Evolutionary conservation across 2,329 filamentous ascomycete species (phyloP).

Genomic region (Scedosporium minutisporum): DNA sequence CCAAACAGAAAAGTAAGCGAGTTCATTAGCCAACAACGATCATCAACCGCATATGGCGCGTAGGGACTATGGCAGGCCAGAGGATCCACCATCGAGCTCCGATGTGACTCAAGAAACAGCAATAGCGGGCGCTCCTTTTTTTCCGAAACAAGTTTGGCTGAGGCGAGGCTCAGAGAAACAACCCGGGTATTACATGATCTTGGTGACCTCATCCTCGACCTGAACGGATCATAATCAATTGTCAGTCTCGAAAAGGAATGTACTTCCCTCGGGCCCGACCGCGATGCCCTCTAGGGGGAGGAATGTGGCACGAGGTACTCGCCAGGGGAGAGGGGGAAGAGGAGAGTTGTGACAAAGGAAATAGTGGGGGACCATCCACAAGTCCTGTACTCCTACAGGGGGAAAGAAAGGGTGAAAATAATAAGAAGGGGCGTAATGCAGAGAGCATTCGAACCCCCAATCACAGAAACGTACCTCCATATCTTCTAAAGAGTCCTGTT

Average conservation of each 20-base stretch:
- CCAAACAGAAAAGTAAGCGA: not conserved
- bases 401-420: not conserved
- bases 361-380: not conserved
- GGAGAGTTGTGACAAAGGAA: not conserved
- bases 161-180: slow-evolving; percentile 1
- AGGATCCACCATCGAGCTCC: not conserved
- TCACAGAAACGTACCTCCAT: slow-evolving; percentile 74
- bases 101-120: not conserved
- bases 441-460: slow-evolving; percentile 9
- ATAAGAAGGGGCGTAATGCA: not conserved
- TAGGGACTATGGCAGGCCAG: not conserved
- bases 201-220: slow-evolving; percentile 84
- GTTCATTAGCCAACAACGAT: slow-evolving; percentile 9
- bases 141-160: not conserved
- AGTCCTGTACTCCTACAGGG: not conserved
- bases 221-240: slow-evolving; percentile 34
- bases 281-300: slow-evolving; percentile 28
- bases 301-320: slow-evolving; percentile 1
- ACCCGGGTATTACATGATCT: slow-evolving; percentile 63
- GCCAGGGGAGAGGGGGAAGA: not conserved
- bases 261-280: slow-evolving; percentile 22
- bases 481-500: slow-evolving; percentile 95
- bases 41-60: not conserved
- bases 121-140: not conserved
- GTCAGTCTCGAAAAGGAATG: slow-evolving; percentile 6